Conservation (phyloP, 2,329 filamentous ascomycete genomes). For the Fusarium musae region DNA sequence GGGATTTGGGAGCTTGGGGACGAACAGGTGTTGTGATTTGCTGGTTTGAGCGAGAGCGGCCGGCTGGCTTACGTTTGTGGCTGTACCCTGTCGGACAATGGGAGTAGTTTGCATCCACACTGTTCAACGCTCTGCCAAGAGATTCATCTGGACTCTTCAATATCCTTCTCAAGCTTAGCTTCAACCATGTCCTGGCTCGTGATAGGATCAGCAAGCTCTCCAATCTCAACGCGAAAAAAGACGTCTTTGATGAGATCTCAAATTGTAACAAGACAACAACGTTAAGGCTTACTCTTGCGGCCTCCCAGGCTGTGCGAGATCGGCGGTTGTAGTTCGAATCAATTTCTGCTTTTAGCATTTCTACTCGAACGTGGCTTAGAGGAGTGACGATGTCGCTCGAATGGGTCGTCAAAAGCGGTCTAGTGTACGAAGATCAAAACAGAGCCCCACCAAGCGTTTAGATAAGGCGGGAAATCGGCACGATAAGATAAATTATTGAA, state of each 20-base stretch:
- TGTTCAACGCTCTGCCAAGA: not conserved
- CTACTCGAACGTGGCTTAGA: conserved; percentile 13
- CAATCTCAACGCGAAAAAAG: not conserved
- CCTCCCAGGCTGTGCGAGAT: conserved; percentile 3
- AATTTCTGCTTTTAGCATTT: not conserved
- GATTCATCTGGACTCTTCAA: not conserved
- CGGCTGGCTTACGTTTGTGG: not conserved
- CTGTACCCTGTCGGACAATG: not conserved
- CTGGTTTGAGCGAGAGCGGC: not conserved
- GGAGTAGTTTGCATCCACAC: not conserved
- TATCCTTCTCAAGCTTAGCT: not conserved
- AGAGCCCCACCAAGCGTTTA: not conserved
- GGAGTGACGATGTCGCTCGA: conserved; percentile 4
- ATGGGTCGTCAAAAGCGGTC: not conserved
- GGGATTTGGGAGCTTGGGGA: not conserved
- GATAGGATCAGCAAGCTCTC: not conserved
- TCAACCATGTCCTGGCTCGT: not conserved
- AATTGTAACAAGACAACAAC: not conserved
- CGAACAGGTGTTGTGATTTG: not conserved
- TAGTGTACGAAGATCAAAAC: not conserved
- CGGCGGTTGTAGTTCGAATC: not conserved
- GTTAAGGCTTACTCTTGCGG: not conserved
- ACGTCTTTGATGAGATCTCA: not conserved
- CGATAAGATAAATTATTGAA: not conserved
- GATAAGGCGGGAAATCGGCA: conserved; percentile 9